phyloP scores from a whole-genome alignment of 805 yeast species.

The Ogataea neopini region DNA sequence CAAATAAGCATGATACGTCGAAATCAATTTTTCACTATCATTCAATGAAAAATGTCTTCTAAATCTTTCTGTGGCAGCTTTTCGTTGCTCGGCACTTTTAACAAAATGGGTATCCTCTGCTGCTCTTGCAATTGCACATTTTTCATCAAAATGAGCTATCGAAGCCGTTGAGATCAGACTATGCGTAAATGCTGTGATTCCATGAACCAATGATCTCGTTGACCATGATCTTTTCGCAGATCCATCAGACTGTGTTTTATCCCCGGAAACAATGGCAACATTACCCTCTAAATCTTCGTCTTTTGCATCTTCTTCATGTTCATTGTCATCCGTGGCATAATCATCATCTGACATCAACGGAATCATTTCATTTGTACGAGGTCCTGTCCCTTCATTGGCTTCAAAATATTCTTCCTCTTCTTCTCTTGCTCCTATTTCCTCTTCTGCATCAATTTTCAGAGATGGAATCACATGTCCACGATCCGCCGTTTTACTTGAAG shows the following conservation, averaged over 20 bases:
- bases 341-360: slow-evolving; percentile 11
- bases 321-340: slow-evolving; percentile 5
- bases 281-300: background rate
- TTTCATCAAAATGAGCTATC: slow-evolving; percentile 54
- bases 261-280: background rate
- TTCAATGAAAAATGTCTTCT: slow-evolving; percentile 65
- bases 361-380: background rate
- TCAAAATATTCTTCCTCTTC: too few species aligned
- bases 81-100: slow-evolving; percentile 43
- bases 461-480: background rate
- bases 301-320: background rate
- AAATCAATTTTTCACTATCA: slow-evolving; percentile 50
- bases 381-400: too few species aligned
- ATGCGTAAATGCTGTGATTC: slow-evolving; percentile 30
- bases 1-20: slow-evolving; percentile 71
- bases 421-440: too few species aligned
- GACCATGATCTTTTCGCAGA: slow-evolving; percentile 22
- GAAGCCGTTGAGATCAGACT: slow-evolving; percentile 26
- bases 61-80: slow-evolving; percentile 57
- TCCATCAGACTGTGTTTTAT: background rate
- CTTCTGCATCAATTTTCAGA: slow-evolving; percentile 5
- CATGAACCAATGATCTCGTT: slow-evolving; percentile 32
- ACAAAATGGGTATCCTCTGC: slow-evolving; percentile 53
- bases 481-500: slow-evolving; percentile 17
- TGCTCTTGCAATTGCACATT: slow-evolving; percentile 38